Percentiles rank a stretch among this genome's conserved stretches.
Evolutionary conservation across 345 rosid genomes (phyloP).

Genomic region (Eucalyptus sp.): DNA sequence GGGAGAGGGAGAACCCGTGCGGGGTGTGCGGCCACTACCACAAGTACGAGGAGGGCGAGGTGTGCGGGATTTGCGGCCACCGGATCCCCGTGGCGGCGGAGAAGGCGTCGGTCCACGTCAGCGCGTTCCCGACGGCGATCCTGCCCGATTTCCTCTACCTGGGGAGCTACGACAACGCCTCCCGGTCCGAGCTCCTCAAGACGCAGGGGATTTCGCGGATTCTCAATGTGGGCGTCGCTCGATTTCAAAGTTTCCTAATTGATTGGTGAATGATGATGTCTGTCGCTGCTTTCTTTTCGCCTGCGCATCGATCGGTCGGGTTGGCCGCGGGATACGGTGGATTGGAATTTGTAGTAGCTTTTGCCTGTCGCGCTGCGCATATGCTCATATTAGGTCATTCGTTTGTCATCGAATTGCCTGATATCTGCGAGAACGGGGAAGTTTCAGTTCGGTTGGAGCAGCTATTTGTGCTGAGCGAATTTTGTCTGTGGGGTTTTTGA

Average conservation of each 20-base stretch:
- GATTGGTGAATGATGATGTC: neutral
- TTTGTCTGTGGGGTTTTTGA: neutral
- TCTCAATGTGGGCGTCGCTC: conserved; percentile 60
- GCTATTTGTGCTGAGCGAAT: neutral
- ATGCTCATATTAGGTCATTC: neutral
- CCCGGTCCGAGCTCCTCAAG: conserved; percentile 91
- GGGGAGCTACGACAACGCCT: conserved; percentile 98
- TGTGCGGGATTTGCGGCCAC: conserved; percentile 95
- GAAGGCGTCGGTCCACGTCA: conserved; percentile 39
- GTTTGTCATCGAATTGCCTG: neutral
- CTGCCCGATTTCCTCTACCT: conserved; percentile 80
- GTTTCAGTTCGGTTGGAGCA: neutral
- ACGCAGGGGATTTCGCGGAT: conserved; percentile 77
- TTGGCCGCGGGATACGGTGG: neutral
- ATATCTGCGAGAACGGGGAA: neutral
- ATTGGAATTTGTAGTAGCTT: neutral
- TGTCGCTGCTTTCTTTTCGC: neutral
- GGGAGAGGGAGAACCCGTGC: conserved; percentile 98
- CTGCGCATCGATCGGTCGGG: neutral
- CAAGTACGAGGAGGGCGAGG: conserved; percentile 98
- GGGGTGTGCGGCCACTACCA: conserved; percentile 97
- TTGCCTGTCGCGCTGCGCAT: neutral
- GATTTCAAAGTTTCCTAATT: neutral
- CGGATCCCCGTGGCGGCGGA: conserved; percentile 39
- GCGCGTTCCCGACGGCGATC: conserved; percentile 92